phyloP scores from a whole-genome alignment of 169 alveolate species.

The Plasmodium chabaudi region DNA sequence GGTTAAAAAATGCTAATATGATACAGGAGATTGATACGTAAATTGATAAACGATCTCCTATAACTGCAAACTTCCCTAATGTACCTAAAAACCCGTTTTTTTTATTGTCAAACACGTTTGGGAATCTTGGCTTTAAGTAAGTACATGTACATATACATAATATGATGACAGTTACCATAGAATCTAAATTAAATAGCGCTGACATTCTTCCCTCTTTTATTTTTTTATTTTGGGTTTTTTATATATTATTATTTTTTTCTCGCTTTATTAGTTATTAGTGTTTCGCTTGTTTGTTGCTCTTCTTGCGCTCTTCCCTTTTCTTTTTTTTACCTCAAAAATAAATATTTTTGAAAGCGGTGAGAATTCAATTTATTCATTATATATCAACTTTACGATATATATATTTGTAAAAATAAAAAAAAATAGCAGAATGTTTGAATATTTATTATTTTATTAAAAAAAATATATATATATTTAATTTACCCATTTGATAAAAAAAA shows the following conservation, averaged over 20 bases:
- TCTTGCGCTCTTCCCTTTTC: background rate
- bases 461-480: too few relatives aligned
- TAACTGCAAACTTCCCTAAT: slow-evolving; percentile 95
- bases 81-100: slow-evolving; percentile 94
- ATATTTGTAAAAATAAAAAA: too few relatives aligned
- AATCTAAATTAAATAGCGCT: slow-evolving; percentile 94
- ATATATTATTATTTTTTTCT: background rate
- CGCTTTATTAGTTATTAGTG: background rate
- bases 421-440: too few relatives aligned
- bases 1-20: slow-evolving; percentile 90
- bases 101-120: slow-evolving; percentile 89
- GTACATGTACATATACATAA: slow-evolving; percentile 96
- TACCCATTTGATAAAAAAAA: too few relatives aligned
- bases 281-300: too few relatives aligned
- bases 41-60: slow-evolving; percentile 96
- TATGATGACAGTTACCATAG: slow-evolving; percentile 92
- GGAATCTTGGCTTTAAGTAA: slow-evolving; percentile 92
- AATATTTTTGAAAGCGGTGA: background rate
- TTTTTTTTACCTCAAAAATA: background rate
- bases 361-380: too few relatives aligned
- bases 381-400: too few relatives aligned
- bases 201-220: slow-evolving; percentile 85
- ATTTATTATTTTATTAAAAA: too few relatives aligned
- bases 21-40: slow-evolving; percentile 93
- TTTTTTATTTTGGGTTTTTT: background rate